Base-by-base conservation (phyloP, 805 yeast genomes). In the Nakazawaea ernobii region DNA sequence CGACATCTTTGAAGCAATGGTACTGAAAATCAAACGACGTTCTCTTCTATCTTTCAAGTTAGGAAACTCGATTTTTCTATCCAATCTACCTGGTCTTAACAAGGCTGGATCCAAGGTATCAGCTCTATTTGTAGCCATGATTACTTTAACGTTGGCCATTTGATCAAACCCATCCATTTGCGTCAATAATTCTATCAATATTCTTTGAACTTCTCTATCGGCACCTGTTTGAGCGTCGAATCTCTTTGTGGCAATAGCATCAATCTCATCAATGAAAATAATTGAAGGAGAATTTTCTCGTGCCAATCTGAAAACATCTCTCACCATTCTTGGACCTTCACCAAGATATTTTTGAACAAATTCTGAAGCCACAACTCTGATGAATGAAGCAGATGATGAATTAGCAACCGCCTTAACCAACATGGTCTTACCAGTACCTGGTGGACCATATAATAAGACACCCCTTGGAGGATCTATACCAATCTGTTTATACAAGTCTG, bases 91-190 rank as follows among this genome's bases (percentile, higher is more conserved):
- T 15, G 99, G 97, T 72, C 99, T 86, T 66, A 94, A 79, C 57
- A 94, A 74, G 10, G 99, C 99, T 4, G 99, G 99, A 69, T 94
- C 99, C 57, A 94, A 79, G 2, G 99, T 94, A 64, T 94, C 99
- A n/a, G 97, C 96, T 71, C 99, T 86, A 70, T 94, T 94, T 10
- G 99, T 94, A 37, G 99, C 99, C 99, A 94, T 94, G 54, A 94
- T 94, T 33, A 94, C 97, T 72, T 94, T 94, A 45, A 94, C 99
- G 53, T 90, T 91, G 6, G 96, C 81, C 1, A 86, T 73, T 71
- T 94, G 99, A 63, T 94, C 99, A 59, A 94, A 94, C 43, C 99
- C 99, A 69, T 94, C 99, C 99, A 94, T 94, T 71, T 94, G 99
- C 59, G 95, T 94, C 60, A 94, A 77, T 62, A 94, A 75, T 71